These are phyloP conservation scores for Stephanocyclus meneghinianus DNA, from an alignment of 352 stramenopile genomes.

Conservation along the genomic window DNA sequence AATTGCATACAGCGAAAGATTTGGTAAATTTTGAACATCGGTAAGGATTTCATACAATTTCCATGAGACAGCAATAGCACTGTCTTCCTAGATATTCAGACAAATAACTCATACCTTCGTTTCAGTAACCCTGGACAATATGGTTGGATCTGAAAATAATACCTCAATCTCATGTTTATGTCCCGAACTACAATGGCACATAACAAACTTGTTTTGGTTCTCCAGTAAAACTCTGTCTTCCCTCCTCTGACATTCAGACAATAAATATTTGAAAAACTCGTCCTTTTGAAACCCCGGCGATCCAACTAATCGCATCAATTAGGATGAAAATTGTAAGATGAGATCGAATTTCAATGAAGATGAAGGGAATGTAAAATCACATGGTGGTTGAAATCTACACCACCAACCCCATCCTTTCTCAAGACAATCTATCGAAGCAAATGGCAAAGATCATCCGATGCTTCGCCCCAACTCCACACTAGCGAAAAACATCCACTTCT, in stretches of 20 bases:
- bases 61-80: too few species aligned
- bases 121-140: slow-evolving; percentile 91
- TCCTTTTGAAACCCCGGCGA: slow-evolving; percentile 95
- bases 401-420: too few species aligned
- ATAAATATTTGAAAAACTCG: slow-evolving; percentile 96
- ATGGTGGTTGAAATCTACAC: too few species aligned
- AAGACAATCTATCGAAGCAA: too few species aligned
- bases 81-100: too few species aligned
- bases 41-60: too few species aligned
- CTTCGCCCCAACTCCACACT: too few species aligned
- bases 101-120: slow-evolving; percentile 83
- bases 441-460: too few species aligned
- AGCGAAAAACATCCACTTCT: background rate
- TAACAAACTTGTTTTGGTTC: slow-evolving; percentile 95
- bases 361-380: background rate
- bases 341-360: background rate
- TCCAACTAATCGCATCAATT: slow-evolving; percentile 70
- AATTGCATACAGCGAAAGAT: too few species aligned
- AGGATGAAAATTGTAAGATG: background rate
- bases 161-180: slow-evolving; percentile 98
- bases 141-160: slow-evolving; percentile 90
- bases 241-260: slow-evolving; percentile 88
- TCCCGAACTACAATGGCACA: slow-evolving; percentile 90
- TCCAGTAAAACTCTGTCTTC: slow-evolving; percentile 93
- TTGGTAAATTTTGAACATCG: too few species aligned